Conservation (phyloP, 345 rosid species). For the Turritis glabra region DNA sequence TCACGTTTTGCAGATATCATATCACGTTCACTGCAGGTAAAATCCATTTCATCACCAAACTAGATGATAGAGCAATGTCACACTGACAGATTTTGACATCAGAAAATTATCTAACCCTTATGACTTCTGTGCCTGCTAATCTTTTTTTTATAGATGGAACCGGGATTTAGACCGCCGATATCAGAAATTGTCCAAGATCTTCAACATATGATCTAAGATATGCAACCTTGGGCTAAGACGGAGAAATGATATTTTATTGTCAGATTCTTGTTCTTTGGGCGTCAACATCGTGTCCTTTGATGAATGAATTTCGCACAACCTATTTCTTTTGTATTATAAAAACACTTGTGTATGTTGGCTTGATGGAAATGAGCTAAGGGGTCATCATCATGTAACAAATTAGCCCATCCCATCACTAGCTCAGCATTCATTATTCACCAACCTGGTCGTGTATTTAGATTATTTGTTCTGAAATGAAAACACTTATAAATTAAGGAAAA, state of each 20-base stretch:
- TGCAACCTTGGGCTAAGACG: not conserved
- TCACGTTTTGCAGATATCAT: slow-evolving; percentile 97
- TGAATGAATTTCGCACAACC: not conserved
- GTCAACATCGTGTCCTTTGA: not conserved
- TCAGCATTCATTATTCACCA: not conserved
- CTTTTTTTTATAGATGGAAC: slow-evolving; percentile 53
- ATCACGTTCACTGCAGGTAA: slow-evolving; percentile 82
- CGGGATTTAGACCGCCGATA: slow-evolving; percentile 81
- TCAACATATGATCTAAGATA: slow-evolving; percentile 53
- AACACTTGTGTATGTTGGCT: slow-evolving; percentile 9
- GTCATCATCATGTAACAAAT: not conserved
- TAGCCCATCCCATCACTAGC: slow-evolving; percentile 1
- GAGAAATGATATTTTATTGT: not conserved
- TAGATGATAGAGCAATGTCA: not conserved
- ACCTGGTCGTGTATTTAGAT: not conserved
- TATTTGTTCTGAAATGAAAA: not conserved
- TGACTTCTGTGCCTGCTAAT: slow-evolving; percentile 1
- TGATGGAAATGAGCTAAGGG: not conserved
- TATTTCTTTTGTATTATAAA: slow-evolving; percentile 2
- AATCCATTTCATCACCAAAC: slow-evolving; percentile 11
- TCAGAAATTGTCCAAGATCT: slow-evolving; percentile 94
- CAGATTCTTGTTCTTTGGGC: slow-evolving; percentile 16
- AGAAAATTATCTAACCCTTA: not conserved
- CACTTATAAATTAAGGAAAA: not conserved
- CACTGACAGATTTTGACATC: not conserved